Evolutionary conservation across 1,139 yeast genomes (phyloP), one percentile per base, ranked within the genome.

Genomic region (Taphrina pruni): DNA sequence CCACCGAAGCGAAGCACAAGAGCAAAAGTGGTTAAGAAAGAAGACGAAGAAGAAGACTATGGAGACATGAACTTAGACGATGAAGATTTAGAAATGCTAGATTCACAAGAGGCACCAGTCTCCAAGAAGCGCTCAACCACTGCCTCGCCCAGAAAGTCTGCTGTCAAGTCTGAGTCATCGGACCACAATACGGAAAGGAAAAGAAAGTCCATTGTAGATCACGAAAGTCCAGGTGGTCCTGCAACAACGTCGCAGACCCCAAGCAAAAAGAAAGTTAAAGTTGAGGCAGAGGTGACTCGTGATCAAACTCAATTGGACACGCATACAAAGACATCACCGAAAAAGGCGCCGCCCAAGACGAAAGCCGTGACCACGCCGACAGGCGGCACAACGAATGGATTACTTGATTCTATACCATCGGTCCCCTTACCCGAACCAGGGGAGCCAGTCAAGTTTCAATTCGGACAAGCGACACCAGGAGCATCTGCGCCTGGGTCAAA

Each of bases 361-460:
- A 64, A 39, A 4, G 65, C 65, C 14, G 58, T 61, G 46, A 32
- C 69, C 1, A 45, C 43, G 14, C 26, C 70, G 14, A 50, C 60
- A 9, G 51, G 66, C 12, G 67, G 35, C 9, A 50, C 45, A 38
- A 60, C 41, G 50, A 56, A 38, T 20, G 64, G 54, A 1, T 79
- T 89, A 1, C 79, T 90, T 50, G 81, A 84, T 6, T 77, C 79
- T 5, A 88, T 90, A 66, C 88, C 91, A 0, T 26, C 57, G 12
- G 91, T 89, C 75, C 93, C 92, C 0, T 85, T 81, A 35, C 79
- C 89, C 52, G 90, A 91, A 2, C 87, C 85, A 36, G 79, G 80
- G 4, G 84, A 82, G 58, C 82, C 84, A 17, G 78, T 83, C 12
- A 85, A 85, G 70, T 81, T 86, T 78, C 86, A 85, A 73, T 88